Evolutionary conservation across 2,329 filamentous ascomycete species (phyloP).

Genomic region (Fusarium robinianum): DNA sequence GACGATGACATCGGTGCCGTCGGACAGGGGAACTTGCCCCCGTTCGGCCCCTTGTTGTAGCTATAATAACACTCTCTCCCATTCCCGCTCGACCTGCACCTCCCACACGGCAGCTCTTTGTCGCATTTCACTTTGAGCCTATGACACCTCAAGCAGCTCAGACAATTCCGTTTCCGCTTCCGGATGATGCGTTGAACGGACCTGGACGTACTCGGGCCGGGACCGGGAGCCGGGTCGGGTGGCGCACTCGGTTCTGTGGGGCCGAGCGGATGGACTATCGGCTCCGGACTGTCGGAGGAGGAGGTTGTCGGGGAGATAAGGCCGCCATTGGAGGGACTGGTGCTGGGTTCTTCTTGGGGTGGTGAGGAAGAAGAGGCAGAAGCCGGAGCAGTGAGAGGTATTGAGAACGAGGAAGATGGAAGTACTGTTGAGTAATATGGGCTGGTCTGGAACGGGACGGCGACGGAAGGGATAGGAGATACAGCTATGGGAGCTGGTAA

Average conservation of each 20-base stretch:
- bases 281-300: constrained; percentile 38
- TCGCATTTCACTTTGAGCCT: constrained; percentile 47
- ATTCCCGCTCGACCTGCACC: constrained; percentile 43
- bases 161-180: constrained; percentile 44
- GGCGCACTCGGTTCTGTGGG: constrained; percentile 13
- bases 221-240: constrained; percentile 1
- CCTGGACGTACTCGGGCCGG: constrained; percentile 1
- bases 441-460: constrained; percentile 15
- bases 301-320: constrained; percentile 39
- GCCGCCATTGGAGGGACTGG: constrained; percentile 25
- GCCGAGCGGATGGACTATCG: constrained; percentile 12
- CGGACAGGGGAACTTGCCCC: constrained; percentile 42
- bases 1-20: constrained; percentile 29
- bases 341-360: constrained; percentile 17
- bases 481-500: constrained; percentile 8
- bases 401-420: background rate
- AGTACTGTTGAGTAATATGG: background rate
- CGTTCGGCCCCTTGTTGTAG: constrained; percentile 44
- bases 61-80: constrained; percentile 44
- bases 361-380: constrained; percentile 20
- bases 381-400: constrained; percentile 3
- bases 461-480: constrained; percentile 17
- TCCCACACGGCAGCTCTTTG: constrained; percentile 44
- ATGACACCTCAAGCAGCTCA: constrained; percentile 44
- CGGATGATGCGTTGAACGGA: constrained; percentile 36